Evolutionary conservation across 768 basidiomycete genomes (phyloP).

Genomic region (Termitomyces sp.): DNA sequence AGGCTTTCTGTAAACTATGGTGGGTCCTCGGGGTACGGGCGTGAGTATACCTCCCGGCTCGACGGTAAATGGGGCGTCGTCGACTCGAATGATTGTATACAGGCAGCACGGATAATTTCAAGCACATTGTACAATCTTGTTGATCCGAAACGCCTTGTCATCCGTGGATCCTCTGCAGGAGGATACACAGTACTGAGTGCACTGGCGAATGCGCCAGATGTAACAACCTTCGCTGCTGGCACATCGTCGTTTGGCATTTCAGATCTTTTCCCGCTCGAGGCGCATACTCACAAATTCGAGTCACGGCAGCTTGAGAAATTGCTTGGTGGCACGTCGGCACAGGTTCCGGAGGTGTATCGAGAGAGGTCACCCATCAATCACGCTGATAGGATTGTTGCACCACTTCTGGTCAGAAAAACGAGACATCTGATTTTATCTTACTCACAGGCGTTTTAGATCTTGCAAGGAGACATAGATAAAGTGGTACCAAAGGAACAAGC

Average conservation of each 20-base stretch:
- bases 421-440: not conserved
- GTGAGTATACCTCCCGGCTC: conserved; percentile 59
- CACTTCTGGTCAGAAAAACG: conserved; percentile 48
- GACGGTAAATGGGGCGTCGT: conserved; percentile 67
- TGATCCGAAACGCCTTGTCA: conserved; percentile 57
- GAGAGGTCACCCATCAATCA: conserved; percentile 60
- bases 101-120: conserved; percentile 47
- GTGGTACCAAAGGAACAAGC: conserved; percentile 70
- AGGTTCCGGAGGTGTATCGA: conserved; percentile 52
- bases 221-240: conserved; percentile 53
- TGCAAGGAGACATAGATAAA: conserved; percentile 61
- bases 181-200: conserved; percentile 63
- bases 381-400: conserved; percentile 54
- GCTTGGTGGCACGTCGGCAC: conserved; percentile 51
- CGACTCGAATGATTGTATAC: conserved; percentile 63
- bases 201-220: conserved; percentile 32
- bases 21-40: conserved; percentile 71
- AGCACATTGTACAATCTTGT: conserved; percentile 43
- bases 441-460: conserved; percentile 34
- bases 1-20: conserved; percentile 77
- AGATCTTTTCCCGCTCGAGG: conserved; percentile 48
- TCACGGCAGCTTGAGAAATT: conserved; percentile 53
- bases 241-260: conserved; percentile 67
- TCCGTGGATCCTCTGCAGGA: conserved; percentile 71
- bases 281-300: conserved; percentile 73